Conservation (phyloP, 2,329 filamentous ascomycete species). For the Tetracladium maxilliforme region DNA sequence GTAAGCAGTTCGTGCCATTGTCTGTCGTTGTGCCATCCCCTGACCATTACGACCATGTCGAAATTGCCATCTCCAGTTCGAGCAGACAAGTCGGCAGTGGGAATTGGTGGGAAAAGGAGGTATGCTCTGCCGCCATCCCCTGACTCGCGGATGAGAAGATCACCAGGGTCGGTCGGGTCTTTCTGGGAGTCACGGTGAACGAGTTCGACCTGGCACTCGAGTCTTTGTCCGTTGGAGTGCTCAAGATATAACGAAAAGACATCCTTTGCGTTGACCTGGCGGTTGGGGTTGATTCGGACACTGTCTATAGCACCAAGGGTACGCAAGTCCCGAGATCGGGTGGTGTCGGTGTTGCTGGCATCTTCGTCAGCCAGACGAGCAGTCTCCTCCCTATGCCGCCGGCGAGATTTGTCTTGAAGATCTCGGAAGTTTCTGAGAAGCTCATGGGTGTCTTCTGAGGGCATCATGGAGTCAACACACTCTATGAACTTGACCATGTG, state of each 20-base stretch:
- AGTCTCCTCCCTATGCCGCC: slow-evolving; percentile 56
- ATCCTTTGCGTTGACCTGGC: slow-evolving; percentile 81
- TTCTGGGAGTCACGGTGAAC: slow-evolving; percentile 68
- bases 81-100: slow-evolving; percentile 59
- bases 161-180: slow-evolving; percentile 54
- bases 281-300: slow-evolving; percentile 57
- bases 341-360: slow-evolving; percentile 69
- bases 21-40: slow-evolving; percentile 46
- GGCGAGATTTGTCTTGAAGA: slow-evolving; percentile 63
- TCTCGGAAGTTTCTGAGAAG: slow-evolving; percentile 32
- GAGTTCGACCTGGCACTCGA: slow-evolving; percentile 81
- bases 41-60: slow-evolving; percentile 77
- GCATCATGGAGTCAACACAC: slow-evolving; percentile 41
- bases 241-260: slow-evolving; percentile 72
- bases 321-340: slow-evolving; percentile 62
- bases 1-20: slow-evolving; percentile 78
- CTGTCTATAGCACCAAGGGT: slow-evolving; percentile 58
- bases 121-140: slow-evolving; percentile 58
- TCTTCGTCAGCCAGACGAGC: slow-evolving; percentile 73
- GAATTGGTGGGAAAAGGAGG: slow-evolving; percentile 85
- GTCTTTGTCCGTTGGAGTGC: slow-evolving; percentile 79
- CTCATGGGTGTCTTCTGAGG: slow-evolving; percentile 24
- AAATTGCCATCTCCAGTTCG: slow-evolving; percentile 55
- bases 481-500: slow-evolving; percentile 55
- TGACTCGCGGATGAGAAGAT: slow-evolving; percentile 87